Evolutionary conservation across 306 rosid species (phyloP), one percentile per base, ranked within the genome.

Genomic region (Mimosa bimucronata): DNA sequence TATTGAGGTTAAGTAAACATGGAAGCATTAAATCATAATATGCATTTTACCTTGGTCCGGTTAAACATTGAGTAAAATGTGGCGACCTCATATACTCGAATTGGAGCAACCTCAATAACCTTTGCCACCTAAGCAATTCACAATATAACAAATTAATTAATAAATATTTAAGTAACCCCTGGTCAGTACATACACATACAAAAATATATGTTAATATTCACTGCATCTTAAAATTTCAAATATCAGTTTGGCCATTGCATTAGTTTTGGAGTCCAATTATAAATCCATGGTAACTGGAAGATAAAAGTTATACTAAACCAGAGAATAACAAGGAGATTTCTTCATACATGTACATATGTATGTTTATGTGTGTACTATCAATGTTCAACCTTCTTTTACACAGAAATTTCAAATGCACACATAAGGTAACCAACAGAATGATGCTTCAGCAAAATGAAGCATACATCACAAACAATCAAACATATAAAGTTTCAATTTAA

Each of bases 61-160:
- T 95, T 95, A 86, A 95, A 95, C 99, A 95, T 95, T 12, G 99
- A 95, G 85, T 93, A 95, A 88, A 95, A 93, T 81, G 99, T 95
- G 77, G 98, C 97, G 73, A 95, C 99, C 88, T 95, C 99, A 45
- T 87, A 95, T 44, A 95, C 97, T 66, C 97, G 96, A 77, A 95
- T 88, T 16, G 99, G 99, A 76, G 98, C 94, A 81, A 95, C 98
- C 86, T 90, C 99, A 55, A 91, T 52, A 82, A 91, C 61, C 87
- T 90, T 95, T 38, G 98, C 99, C 64, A 95, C 99, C 99, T 95
- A 87, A 71, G 73, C 64, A 75, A 86, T 83, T 80, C 92, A 90
- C 34, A 80, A 81, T 85, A 78, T 45, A 15, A 42, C 50, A 69
- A 66, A 76, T 58, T 73, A 70, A 76, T 81, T 71, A 64, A 46